phyloP scores from a whole-genome alignment of 208 protist genomes.

The Trypanosoma mega region DNA sequence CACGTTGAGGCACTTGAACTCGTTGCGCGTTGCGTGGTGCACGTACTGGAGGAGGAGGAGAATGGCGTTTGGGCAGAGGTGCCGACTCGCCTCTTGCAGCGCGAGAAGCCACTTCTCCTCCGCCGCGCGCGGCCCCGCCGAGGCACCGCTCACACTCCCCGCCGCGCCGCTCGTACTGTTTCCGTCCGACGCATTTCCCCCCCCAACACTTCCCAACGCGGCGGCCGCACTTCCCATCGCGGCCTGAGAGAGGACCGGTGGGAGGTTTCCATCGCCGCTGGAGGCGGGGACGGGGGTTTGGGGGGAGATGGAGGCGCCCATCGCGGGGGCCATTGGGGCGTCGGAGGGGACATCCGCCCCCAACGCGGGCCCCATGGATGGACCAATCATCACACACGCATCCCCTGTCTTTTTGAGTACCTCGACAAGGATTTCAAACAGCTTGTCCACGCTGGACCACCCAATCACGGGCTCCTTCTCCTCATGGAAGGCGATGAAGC shows the following conservation, averaged over 20 bases:
- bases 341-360: slow-evolving; percentile 7
- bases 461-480: slow-evolving; percentile 36
- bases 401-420: slow-evolving; percentile 25
- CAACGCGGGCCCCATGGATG: slow-evolving; percentile 15
- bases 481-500: slow-evolving; percentile 43
- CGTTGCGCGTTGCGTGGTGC: slow-evolving; percentile 12
- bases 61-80: slow-evolving; percentile 50
- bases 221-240: no score
- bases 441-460: slow-evolving; percentile 47
- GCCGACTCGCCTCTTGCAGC: slow-evolving; percentile 43
- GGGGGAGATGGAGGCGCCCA: not conserved
- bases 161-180: not conserved
- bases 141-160: not conserved
- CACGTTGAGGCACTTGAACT: slow-evolving; percentile 36
- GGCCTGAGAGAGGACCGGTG: no score
- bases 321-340: not conserved
- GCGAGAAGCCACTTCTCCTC: slow-evolving; percentile 28
- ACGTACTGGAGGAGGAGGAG: slow-evolving; percentile 45
- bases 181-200: no score
- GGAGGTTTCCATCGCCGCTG: no score
- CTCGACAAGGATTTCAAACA: slow-evolving; percentile 48
- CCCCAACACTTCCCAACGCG: no score
- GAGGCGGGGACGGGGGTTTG: no score
- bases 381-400: slow-evolving; percentile 22
- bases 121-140: not conserved